phyloP scores from a whole-genome alignment of 2,329 filamentous ascomycete genomes.

The Colletotrichum chrysophilum region DNA sequence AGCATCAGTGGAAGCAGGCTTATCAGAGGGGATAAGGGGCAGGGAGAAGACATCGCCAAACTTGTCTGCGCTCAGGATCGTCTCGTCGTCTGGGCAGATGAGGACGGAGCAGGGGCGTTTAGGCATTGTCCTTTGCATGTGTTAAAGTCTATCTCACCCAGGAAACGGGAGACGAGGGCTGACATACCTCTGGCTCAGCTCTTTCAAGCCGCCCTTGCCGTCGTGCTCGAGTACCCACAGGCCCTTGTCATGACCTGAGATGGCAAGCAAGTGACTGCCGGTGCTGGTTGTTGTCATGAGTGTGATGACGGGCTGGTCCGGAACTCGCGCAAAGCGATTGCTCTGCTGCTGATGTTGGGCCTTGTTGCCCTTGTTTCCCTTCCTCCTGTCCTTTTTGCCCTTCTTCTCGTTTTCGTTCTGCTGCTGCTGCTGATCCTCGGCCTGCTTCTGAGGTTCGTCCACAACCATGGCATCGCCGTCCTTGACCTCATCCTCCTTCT shows the following conservation, averaged over 20 bases:
- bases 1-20: slow-evolving; percentile 8
- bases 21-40: slow-evolving; percentile 62
- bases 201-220: slow-evolving; percentile 62
- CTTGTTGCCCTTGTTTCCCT: slow-evolving; percentile 25
- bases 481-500: slow-evolving; percentile 32
- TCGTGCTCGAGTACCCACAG: slow-evolving; percentile 81
- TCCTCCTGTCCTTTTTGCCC: slow-evolving; percentile 31
- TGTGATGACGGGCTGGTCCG: slow-evolving; percentile 69
- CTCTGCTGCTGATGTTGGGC: slow-evolving; percentile 18
- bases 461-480: slow-evolving; percentile 22
- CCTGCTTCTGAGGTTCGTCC: slow-evolving; percentile 25
- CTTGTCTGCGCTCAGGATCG: slow-evolving; percentile 88
- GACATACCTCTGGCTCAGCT: slow-evolving; percentile 74
- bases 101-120: slow-evolving; percentile 84
- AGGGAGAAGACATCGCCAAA: slow-evolving; percentile 95
- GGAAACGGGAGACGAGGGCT: background rate
- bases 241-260: slow-evolving; percentile 91
- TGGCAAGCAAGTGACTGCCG: slow-evolving; percentile 72
- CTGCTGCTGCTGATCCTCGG: slow-evolving; percentile 18
- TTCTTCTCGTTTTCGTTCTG: slow-evolving; percentile 25
- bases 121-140: slow-evolving; percentile 74
- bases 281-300: slow-evolving; percentile 69
- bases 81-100: slow-evolving; percentile 71
- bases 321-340: slow-evolving; percentile 39
- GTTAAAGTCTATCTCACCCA: slow-evolving; percentile 29